These are phyloP conservation scores for Melastoma candidum DNA, from an alignment of 441 rosid species.

Conservation along the genomic window DNA sequence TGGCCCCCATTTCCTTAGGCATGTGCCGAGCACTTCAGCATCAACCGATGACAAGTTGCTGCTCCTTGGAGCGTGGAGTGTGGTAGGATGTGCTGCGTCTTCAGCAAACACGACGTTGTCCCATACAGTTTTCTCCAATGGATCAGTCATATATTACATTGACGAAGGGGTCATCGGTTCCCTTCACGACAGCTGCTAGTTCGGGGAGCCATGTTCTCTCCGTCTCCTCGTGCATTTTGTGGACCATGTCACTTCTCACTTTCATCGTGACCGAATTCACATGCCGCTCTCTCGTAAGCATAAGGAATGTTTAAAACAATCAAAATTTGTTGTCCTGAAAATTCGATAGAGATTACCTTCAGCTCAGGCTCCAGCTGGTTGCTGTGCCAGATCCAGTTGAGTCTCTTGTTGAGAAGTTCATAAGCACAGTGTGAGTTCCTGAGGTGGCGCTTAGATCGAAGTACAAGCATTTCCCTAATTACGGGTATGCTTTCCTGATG, in stretches of 20 bases:
- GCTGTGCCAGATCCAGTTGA: conserved; percentile 74
- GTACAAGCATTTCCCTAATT: conserved; percentile 60
- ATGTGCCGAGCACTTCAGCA: conserved; percentile 50
- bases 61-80: conserved; percentile 69
- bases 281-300: conserved; percentile 19
- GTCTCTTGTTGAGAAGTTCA: conserved; percentile 45
- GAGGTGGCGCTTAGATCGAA: conserved; percentile 27
- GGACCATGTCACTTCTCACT: conserved; percentile 39
- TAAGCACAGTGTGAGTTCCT: conserved; percentile 40
- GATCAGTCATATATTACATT: conserved; percentile 65
- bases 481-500: conserved; percentile 42
- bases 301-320: not conserved
- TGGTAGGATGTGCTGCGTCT: conserved; percentile 75
- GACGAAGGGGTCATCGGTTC: conserved; percentile 64
- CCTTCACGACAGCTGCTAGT: conserved; percentile 43
- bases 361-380: conserved; percentile 57
- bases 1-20: conserved; percentile 39
- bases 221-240: conserved; percentile 45
- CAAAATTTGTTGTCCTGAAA: not conserved
- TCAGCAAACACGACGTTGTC: conserved; percentile 48
- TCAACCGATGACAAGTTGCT: conserved; percentile 72
- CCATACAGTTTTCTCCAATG: conserved; percentile 37
- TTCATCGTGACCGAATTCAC: conserved; percentile 56
- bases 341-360: conserved; percentile 27
- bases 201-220: conserved; percentile 51